phyloP scores from a whole-genome alignment of 2,329 filamentous ascomycete species.

The Sarocladium oryzae region DNA sequence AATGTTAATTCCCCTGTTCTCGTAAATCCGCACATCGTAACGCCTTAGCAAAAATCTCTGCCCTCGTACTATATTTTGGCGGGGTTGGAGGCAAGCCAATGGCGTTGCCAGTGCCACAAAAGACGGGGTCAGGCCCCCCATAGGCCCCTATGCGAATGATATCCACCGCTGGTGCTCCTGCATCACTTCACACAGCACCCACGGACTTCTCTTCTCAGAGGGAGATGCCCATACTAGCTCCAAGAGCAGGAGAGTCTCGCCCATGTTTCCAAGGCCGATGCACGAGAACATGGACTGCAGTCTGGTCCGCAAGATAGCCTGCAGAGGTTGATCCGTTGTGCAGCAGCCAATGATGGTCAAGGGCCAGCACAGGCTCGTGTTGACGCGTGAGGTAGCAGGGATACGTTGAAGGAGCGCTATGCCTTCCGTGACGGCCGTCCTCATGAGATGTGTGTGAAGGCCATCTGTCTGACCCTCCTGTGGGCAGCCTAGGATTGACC shows the following conservation, averaged over 20 bases:
- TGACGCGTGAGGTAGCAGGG: conserved; percentile 16
- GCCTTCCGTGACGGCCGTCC: conserved; percentile 12
- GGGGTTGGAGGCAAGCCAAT: no score
- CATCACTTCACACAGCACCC: conserved; percentile 32
- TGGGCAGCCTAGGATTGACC: neutral
- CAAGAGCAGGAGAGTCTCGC: conserved; percentile 25
- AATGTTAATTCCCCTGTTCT: no score
- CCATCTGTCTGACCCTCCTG: neutral
- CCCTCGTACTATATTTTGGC: no score
- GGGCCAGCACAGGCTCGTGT: conserved; percentile 22
- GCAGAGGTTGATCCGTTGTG: conserved; percentile 21
- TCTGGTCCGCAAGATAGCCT: conserved; percentile 22
- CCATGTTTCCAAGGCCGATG: conserved; percentile 32
- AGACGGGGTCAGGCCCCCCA: no score
- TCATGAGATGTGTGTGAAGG: neutral
- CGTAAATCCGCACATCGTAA: no score
- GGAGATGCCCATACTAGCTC: conserved; percentile 28
- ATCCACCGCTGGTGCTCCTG: conserved; percentile 32
- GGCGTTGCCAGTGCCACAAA: no score
- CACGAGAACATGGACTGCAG: conserved; percentile 17
- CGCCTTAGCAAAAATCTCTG: no score
- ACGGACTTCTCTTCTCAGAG: conserved; percentile 19
- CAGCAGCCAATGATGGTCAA: conserved; percentile 20
- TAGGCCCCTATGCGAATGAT: conserved; percentile 26
- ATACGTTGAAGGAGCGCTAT: conserved; percentile 16